phyloP scores from a whole-genome alignment of 345 rosid species.

The Gossypium turneri region DNA sequence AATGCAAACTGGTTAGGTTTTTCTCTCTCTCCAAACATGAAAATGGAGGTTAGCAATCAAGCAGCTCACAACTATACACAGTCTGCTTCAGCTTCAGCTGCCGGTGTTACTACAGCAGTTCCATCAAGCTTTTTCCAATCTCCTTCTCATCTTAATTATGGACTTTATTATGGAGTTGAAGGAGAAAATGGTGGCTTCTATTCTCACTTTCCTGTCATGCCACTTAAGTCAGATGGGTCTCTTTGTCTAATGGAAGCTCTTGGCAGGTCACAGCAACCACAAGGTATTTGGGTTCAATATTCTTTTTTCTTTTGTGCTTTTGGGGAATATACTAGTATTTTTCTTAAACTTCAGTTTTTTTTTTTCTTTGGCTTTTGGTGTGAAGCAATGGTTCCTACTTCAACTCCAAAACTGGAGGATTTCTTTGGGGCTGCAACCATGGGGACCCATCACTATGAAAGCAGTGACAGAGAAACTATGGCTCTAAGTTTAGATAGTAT shows the following conservation, averaged over 20 bases:
- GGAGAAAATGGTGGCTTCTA: slow-evolving; percentile 39
- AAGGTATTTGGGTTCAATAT: slow-evolving; percentile 33
- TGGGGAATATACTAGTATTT: slow-evolving; percentile 15
- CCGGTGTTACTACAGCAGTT: slow-evolving; percentile 25
- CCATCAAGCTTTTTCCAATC: slow-evolving; percentile 37
- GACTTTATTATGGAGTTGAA: slow-evolving; percentile 48
- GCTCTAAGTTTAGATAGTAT: slow-evolving; percentile 71
- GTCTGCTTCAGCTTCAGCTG: slow-evolving; percentile 13
- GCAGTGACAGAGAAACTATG: slow-evolving; percentile 61
- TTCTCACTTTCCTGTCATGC: slow-evolving; percentile 71
- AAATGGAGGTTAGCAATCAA: slow-evolving; percentile 47
- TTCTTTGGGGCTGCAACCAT: slow-evolving; percentile 67
- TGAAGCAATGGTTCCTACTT: slow-evolving; percentile 45
- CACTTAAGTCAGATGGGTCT: slow-evolving; percentile 92
- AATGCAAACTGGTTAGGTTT: slow-evolving; percentile 65
- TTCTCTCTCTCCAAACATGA: slow-evolving; percentile 69
- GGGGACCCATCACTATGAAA: slow-evolving; percentile 71
- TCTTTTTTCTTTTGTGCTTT: slow-evolving; percentile 18
- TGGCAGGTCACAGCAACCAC: slow-evolving; percentile 65
- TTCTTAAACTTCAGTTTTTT: slow-evolving; percentile 13
- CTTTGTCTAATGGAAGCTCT: slow-evolving; percentile 92
- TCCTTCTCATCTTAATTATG: slow-evolving; percentile 36
- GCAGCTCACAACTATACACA: slow-evolving; percentile 20
- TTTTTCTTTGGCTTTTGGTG: slow-evolving; percentile 29
- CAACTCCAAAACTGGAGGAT: slow-evolving; percentile 87